Conservation (phyloP, 768 basidiomycete species). For the Mycena sanguinolenta region DNA sequence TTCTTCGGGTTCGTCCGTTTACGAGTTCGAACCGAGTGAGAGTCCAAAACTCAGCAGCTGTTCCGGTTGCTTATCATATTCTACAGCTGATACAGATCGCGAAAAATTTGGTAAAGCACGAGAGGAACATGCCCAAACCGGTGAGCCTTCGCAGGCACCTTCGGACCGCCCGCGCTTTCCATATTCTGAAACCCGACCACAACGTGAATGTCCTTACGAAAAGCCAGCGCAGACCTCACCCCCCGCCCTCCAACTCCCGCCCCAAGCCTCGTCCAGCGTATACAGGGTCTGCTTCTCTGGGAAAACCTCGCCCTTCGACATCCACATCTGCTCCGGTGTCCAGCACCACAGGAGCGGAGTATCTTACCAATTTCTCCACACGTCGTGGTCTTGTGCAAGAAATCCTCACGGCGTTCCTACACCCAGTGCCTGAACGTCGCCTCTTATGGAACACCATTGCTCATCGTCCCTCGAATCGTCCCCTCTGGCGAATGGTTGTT, state of each 20-base stretch:
- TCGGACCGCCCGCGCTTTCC: not conserved
- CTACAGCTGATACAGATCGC: too few relatives aligned
- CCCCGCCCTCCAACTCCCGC: not conserved
- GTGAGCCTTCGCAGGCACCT: too few relatives aligned
- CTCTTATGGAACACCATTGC: not conserved
- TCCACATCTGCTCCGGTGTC: too few relatives aligned
- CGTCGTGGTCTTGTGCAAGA: not conserved
- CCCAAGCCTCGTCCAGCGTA: not conserved
- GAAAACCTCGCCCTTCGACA: too few relatives aligned
- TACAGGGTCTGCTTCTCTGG: not conserved
- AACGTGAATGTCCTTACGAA: not conserved
- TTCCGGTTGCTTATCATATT: too few relatives aligned
- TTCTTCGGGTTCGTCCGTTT: too few relatives aligned
- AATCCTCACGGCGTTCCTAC: not conserved
- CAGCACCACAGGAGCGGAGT: not conserved
- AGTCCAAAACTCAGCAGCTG: too few relatives aligned
- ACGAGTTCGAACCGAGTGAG: too few relatives aligned
- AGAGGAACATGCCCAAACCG: too few relatives aligned
- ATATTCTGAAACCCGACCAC: not conserved
- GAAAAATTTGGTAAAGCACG: too few relatives aligned
- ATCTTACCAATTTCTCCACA: not conserved
- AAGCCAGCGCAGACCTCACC: not conserved
- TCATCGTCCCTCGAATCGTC: not conserved
- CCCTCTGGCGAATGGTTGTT: too few relatives aligned
- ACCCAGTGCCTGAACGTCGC: not conserved